Conservation (phyloP, 179 eudicot genomes). For the Beta macrorhiza region DNA sequence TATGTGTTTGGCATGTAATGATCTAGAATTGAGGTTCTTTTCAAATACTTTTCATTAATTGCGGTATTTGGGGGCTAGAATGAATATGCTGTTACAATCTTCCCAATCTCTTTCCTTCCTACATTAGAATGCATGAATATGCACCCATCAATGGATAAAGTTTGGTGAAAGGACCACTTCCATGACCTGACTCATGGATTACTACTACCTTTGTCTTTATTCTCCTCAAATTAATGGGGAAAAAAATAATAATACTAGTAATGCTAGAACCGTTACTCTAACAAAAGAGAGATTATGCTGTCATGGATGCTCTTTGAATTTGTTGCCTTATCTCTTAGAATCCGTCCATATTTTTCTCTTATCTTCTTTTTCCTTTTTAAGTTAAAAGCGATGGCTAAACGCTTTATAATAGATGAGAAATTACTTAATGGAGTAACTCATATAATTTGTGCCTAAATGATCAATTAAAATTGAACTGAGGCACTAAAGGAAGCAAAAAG, state of each 20-base stretch:
- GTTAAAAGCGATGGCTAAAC: conserved; percentile 29
- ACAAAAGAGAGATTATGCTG: conserved; percentile 5
- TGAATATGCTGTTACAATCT: conserved; percentile 27
- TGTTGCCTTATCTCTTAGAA: conserved; percentile 28
- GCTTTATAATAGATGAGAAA: neutral
- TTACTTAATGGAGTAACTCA: conserved; percentile 9
- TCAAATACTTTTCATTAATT: conserved; percentile 24
- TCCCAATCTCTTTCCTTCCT: conserved; percentile 19
- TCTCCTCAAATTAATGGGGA: conserved; percentile 26
- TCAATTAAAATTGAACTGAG: conserved; percentile 4
- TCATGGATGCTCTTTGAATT: conserved; percentile 11
- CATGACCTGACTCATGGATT: conserved; percentile 32
- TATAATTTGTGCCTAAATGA: neutral
- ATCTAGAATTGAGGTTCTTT: conserved; percentile 4
- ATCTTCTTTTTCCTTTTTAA: conserved; percentile 20
- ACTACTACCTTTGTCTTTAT: conserved; percentile 21
- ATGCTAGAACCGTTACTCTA: conserved; percentile 28
- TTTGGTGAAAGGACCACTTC: conserved; percentile 36
- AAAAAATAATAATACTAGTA: conserved; percentile 2
- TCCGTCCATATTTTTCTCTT: conserved; percentile 3
- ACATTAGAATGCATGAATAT: conserved; percentile 34
- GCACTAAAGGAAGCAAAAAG: neutral
- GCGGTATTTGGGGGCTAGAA: conserved; percentile 14
- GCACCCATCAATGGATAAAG: conserved; percentile 33
- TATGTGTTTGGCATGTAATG: neutral